Percentiles rank a stretch among this genome's conserved stretches.
These are phyloP conservation scores for Neofusicoccum sp. DNA, from an alignment of 2,329 filamentous ascomycete genomes.

Conservation along the genomic window DNA sequence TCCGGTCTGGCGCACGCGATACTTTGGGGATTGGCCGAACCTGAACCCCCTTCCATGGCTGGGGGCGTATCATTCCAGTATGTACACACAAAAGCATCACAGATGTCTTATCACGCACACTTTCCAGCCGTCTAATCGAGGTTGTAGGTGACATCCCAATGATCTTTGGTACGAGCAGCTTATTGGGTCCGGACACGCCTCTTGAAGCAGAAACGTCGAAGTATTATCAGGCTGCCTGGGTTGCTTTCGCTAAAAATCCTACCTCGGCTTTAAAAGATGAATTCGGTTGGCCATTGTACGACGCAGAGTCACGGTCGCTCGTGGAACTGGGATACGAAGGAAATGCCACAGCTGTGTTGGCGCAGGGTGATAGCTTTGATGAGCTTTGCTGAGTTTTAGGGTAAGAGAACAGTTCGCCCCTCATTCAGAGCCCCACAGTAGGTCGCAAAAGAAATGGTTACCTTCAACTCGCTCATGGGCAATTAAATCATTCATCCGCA, in stretches of 20 bases:
- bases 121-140: constrained; percentile 19
- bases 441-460: too few species aligned
- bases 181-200: constrained; percentile 24
- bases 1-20: constrained; percentile 27
- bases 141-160: constrained; percentile 24
- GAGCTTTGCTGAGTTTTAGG: not conserved
- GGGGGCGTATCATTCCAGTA: constrained; percentile 27
- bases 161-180: constrained; percentile 27
- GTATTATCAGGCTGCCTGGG: constrained; percentile 28
- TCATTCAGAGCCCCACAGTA: too few species aligned
- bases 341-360: constrained; percentile 36
- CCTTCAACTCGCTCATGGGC: too few species aligned
- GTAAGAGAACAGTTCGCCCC: not conserved
- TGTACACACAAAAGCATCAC: constrained; percentile 25
- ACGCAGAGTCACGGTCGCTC: constrained; percentile 25
- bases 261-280: constrained; percentile 22
- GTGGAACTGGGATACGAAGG: constrained; percentile 27
- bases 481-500: too few species aligned
- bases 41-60: constrained; percentile 4
- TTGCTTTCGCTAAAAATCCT: constrained; percentile 28
- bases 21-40: constrained; percentile 25
- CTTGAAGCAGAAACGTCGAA: constrained; percentile 24
- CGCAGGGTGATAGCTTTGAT: constrained; percentile 30
- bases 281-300: constrained; percentile 26
- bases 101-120: constrained; percentile 22